Percentiles rank a stretch among this genome's conserved stretches.
phyloP scores from a whole-genome alignment of 2,329 filamentous ascomycete species.

The Exophiala viscosa region DNA sequence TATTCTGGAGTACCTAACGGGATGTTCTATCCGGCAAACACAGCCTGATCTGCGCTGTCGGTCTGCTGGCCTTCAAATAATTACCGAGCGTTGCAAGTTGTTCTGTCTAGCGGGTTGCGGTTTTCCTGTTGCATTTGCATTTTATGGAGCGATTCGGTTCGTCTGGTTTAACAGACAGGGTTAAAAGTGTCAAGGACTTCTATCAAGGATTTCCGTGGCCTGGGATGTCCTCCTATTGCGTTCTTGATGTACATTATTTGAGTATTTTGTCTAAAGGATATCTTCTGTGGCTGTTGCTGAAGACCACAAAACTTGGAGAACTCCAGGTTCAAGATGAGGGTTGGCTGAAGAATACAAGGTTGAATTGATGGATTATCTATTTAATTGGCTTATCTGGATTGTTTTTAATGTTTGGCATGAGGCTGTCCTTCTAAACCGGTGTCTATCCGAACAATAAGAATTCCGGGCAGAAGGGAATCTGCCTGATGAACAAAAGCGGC shows the following conservation, averaged over 20 bases:
- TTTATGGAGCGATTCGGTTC: conserved; percentile 16
- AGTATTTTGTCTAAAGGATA: conserved; percentile 8
- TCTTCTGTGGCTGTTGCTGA: conserved; percentile 6
- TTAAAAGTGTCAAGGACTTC: conserved; percentile 2
- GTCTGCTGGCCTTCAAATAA: conserved; percentile 2
- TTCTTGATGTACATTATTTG: conserved; percentile 24
- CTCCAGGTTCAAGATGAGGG: background rate
- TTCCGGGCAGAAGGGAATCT: background rate
- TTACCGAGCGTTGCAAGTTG: conserved; percentile 1
- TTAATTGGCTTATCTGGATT: background rate
- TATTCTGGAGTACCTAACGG: conserved; percentile 55
- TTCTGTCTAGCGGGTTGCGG: conserved; percentile 18
- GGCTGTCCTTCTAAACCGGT: background rate
- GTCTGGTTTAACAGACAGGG: conserved; percentile 1
- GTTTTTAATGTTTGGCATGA: background rate
- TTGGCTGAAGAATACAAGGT: background rate
- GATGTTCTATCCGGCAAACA: conserved; percentile 40
- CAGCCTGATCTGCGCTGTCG: conserved; percentile 9
- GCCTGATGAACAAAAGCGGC: no score
- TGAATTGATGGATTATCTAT: background rate
- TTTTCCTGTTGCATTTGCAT: conserved; percentile 12
- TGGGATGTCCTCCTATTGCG: conserved; percentile 18
- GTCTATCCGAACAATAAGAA: background rate
- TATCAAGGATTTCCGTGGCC: conserved; percentile 7
- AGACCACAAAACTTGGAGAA: background rate